Conservation (phyloP, 1,139 yeast genomes). For the Hansenula lynferdii region DNA sequence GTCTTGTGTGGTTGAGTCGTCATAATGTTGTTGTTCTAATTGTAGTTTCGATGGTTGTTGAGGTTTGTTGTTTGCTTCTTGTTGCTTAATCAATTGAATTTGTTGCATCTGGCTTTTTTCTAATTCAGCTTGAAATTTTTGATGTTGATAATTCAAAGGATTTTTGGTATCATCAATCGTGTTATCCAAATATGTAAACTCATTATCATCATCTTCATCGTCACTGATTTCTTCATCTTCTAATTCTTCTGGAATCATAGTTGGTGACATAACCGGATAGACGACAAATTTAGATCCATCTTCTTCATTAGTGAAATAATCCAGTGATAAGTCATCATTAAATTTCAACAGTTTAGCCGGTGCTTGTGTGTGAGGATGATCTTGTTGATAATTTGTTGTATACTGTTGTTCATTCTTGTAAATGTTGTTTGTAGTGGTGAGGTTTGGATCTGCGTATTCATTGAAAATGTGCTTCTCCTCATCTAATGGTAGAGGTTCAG, state of each 20-base stretch:
- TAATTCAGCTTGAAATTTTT: constrained; percentile 5
- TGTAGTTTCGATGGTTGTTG: background rate
- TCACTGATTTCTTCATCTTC: constrained; percentile 28
- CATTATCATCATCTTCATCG: constrained; percentile 23
- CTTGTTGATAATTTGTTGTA: background rate
- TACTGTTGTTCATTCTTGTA: constrained; percentile 3
- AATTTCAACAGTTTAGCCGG: constrained; percentile 17
- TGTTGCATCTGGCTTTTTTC: constrained; percentile 6
- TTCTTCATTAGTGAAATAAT: constrained; percentile 19
- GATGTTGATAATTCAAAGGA: constrained; percentile 5
- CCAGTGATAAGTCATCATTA: constrained; percentile 21
- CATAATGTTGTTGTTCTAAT: background rate
- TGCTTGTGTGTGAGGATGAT: constrained; percentile 3
- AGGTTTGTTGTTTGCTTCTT: background rate
- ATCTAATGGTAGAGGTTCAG: constrained; percentile 10
- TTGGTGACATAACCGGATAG: constrained; percentile 15
- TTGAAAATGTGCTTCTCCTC: constrained; percentile 25
- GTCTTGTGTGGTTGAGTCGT: constrained; percentile 18
- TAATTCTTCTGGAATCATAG: constrained; percentile 28
- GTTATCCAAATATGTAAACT: constrained; percentile 16
- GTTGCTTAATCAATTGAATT: background rate
- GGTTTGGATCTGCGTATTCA: constrained; percentile 32
- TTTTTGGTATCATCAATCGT: constrained; percentile 8
- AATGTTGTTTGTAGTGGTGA: constrained; percentile 26
- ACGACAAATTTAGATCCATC: constrained; percentile 18